Evolutionary conservation across 768 basidiomycete genomes (phyloP).

Genomic region (Suillus variegatus): DNA sequence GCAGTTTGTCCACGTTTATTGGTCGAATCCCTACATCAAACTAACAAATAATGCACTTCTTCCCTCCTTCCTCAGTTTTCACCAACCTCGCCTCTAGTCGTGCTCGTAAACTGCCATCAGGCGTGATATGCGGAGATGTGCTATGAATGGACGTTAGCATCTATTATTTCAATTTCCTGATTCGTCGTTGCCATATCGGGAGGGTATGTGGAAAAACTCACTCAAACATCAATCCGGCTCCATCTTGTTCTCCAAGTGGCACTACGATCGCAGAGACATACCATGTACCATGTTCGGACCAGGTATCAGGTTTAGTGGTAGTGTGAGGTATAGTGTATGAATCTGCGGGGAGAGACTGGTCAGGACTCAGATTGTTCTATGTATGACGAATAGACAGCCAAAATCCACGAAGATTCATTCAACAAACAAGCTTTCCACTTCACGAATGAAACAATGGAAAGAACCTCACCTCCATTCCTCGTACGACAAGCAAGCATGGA

Average conservation of each 20-base stretch:
- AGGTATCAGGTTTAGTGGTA: constrained; percentile 7
- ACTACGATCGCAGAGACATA: constrained; percentile 37
- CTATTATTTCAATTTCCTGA: background rate
- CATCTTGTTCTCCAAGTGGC: constrained; percentile 39
- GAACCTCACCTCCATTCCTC: background rate
- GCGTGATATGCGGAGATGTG: constrained; percentile 47
- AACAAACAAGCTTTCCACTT: background rate
- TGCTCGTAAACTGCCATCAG: constrained; percentile 45
- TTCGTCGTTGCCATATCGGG: background rate
- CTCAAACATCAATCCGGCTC: constrained; percentile 54
- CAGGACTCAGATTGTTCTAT: background rate
- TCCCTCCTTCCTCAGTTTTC: constrained; percentile 28
- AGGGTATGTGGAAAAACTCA: constrained; percentile 32
- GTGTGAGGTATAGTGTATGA: constrained; percentile 12
- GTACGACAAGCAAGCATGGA: background rate
- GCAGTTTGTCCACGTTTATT: background rate
- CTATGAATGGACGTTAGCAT: constrained; percentile 23
- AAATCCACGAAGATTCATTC: background rate
- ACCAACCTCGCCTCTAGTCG: constrained; percentile 48
- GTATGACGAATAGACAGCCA: background rate
- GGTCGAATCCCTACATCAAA: background rate
- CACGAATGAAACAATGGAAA: background rate
- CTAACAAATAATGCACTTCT: constrained; percentile 51
- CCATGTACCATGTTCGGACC: constrained; percentile 15
- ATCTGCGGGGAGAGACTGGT: constrained; percentile 2